phyloP scores from a whole-genome alignment of 176 grass and related monocot genomes.

The Metroxylon sagu region DNA sequence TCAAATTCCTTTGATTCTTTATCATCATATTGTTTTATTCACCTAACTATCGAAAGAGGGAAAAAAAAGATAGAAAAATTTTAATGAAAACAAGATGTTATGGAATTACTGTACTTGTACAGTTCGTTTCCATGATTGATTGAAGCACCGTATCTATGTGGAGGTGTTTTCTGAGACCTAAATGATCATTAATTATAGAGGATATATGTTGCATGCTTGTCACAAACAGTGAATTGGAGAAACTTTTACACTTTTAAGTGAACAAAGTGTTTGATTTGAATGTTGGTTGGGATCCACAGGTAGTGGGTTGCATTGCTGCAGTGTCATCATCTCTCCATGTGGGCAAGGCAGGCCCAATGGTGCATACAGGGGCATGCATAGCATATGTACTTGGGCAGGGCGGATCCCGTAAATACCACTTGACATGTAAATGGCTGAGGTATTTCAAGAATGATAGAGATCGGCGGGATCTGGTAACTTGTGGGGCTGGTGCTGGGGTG shows the following conservation, averaged over 20 bases:
- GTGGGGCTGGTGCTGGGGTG: constrained; percentile 77
- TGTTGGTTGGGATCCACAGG: constrained; percentile 29
- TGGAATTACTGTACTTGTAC: too few species aligned
- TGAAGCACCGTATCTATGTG: too few species aligned
- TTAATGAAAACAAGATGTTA: too few species aligned
- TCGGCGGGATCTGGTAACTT: constrained; percentile 83
- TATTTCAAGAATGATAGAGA: constrained; percentile 96
- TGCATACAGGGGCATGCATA: constrained; percentile 78
- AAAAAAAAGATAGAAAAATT: too few species aligned
- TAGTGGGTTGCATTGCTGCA: constrained; percentile 78
- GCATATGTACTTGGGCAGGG: constrained; percentile 86
- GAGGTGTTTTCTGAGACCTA: too few species aligned
- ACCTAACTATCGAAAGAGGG: too few species aligned
- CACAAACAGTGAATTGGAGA: background rate
- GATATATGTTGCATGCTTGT: background rate
- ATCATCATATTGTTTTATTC: too few species aligned
- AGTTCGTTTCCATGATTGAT: too few species aligned
- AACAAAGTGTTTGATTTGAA: constrained; percentile 1
- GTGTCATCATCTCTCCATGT: constrained; percentile 87
- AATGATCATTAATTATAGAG: too few species aligned
- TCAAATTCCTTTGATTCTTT: too few species aligned
- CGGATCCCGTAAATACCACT: constrained; percentile 58
- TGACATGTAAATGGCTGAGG: constrained; percentile 79
- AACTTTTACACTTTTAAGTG: background rate
- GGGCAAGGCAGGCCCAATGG: constrained; percentile 90